Base-by-base conservation (phyloP, 139 green algal genomes). In the Chlorella sp. region DNA sequence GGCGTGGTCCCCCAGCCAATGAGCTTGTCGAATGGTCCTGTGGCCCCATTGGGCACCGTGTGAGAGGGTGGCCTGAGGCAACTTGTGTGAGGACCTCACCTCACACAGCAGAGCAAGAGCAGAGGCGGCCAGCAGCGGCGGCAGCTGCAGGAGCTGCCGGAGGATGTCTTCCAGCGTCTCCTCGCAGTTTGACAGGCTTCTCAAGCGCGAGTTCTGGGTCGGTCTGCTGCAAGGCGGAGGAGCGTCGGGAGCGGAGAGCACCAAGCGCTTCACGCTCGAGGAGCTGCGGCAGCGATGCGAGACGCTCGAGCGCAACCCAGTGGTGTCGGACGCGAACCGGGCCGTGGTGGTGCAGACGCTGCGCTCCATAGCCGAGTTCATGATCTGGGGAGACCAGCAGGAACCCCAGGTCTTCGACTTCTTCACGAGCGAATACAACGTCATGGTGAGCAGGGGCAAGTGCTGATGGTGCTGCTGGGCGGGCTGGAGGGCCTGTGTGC, bases 351-450 rank as follows among this genome's bases (percentile, higher is more conserved):
- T 99, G 30, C 95, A 99, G 76, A 91, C 92, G 0, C 81, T 99
- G 10, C 82, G 95, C 0, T 89, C 84, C 10, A 91, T 98, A 30
- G 90, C 95, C 1, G 95, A 99, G 86, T 88, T 98, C 23, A 94
- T 98, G 84, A 97, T 99, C 24, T 99, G 95, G 91, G 95, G 95
- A 17, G 95, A 99, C 76, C 95, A 99, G 80, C 88, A 99, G 69
- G 93, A 99, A 51, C 83, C 91, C 2, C 67, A 73, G 27, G 89
- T 99, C 51, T 95, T 99, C 24, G 95, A 99, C 32, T 99, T 94
- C 80, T 98, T 99, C 74, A 67, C 96, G 65, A n/a, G n/a, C n/a
- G 94, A 97, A 65, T 85, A 97, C 70, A 93, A 97, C 67, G 77
- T 97, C 42, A 86, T 99, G 74, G 77, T 63, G 42, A 35, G 35